Conservation (phyloP, 2,329 filamentous ascomycete species). For the Cercospora zeae-maydis region DNA sequence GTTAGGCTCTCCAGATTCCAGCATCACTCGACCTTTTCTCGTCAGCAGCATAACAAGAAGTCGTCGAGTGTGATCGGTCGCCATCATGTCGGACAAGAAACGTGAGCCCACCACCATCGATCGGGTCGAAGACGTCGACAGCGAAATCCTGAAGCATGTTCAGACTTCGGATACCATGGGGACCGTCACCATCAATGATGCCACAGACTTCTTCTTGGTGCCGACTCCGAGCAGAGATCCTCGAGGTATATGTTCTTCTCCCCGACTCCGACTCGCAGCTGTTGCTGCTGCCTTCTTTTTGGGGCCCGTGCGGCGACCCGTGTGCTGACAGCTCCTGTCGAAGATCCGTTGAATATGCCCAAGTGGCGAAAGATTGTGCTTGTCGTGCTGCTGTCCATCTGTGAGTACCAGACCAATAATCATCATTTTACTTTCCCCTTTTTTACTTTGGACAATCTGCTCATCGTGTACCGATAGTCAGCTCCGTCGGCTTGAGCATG, state of each 20-base stretch:
- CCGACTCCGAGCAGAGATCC: conserved; percentile 34
- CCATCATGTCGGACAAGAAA: conserved; percentile 14
- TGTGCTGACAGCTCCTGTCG: no score
- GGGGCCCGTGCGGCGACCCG: not conserved
- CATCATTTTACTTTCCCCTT: not conserved
- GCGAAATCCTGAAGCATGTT: not conserved
- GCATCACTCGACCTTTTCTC: no score
- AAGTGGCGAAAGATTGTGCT: conserved; percentile 33
- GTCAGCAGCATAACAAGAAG: not conserved
- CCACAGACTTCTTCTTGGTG: conserved; percentile 29
- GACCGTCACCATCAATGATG: conserved; percentile 33
- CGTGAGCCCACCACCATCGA: conserved; percentile 9
- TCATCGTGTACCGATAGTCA: conserved; percentile 33
- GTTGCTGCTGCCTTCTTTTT: no score
- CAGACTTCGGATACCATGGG: conserved; percentile 27
- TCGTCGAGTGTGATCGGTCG: not conserved
- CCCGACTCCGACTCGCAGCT: no score
- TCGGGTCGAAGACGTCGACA: conserved; percentile 13
- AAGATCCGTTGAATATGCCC: conserved; percentile 35
- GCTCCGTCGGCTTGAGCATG: conserved; percentile 39
- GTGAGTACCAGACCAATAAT: conserved; percentile 15
- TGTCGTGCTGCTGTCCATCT: conserved; percentile 31
- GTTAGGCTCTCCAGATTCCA: no score
- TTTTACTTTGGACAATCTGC: not conserved
- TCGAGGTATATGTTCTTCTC: conserved; percentile 25